Percentiles rank a stretch among this genome's conserved stretches.
These are phyloP conservation scores for Mortierella sp. DNA, from an alignment of 371 early-diverging fungal genomes.

Conservation along the genomic window DNA sequence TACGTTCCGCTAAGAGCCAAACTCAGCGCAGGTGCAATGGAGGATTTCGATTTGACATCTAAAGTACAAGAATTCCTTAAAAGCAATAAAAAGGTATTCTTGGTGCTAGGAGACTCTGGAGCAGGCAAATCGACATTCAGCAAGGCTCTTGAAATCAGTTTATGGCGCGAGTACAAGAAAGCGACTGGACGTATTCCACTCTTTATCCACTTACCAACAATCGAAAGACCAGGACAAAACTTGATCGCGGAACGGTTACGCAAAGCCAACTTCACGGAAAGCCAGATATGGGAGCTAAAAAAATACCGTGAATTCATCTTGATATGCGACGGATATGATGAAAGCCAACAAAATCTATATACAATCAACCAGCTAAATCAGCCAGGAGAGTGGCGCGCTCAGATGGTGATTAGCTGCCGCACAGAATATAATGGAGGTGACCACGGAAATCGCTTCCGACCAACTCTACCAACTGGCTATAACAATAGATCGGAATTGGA, in stretches of 20 bases:
- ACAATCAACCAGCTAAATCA: slow-evolving; percentile 14
- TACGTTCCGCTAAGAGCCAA: slow-evolving; percentile 11
- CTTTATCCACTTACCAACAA: slow-evolving; percentile 2
- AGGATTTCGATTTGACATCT: slow-evolving; percentile 1
- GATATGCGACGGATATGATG: slow-evolving; percentile 23
- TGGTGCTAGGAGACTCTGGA: slow-evolving; percentile 19
- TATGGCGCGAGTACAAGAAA: slow-evolving; percentile 11
- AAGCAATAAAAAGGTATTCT: slow-evolving; percentile 6
- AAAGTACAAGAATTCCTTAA: slow-evolving; percentile 12
- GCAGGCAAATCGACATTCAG: slow-evolving; percentile 19
- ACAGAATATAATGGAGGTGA: background rate
- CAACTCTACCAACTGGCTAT: background rate
- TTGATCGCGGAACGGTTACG: slow-evolving; percentile 13
- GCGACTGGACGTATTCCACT: slow-evolving; percentile 7
- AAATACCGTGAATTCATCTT: slow-evolving; percentile 8
- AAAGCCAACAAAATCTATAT: slow-evolving; percentile 7
- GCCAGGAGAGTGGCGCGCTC: background rate
- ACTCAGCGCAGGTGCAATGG: background rate
- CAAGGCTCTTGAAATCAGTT: background rate
- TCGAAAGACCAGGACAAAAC: slow-evolving; percentile 3
- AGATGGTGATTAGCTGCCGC: slow-evolving; percentile 22
- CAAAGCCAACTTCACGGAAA: background rate
- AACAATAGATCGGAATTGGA: background rate
- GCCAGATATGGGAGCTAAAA: slow-evolving; percentile 14
- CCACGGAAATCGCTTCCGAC: slow-evolving; percentile 5